phyloP scores from a whole-genome alignment of 2,329 filamentous ascomycete genomes.

The Verruconis gallopava region DNA sequence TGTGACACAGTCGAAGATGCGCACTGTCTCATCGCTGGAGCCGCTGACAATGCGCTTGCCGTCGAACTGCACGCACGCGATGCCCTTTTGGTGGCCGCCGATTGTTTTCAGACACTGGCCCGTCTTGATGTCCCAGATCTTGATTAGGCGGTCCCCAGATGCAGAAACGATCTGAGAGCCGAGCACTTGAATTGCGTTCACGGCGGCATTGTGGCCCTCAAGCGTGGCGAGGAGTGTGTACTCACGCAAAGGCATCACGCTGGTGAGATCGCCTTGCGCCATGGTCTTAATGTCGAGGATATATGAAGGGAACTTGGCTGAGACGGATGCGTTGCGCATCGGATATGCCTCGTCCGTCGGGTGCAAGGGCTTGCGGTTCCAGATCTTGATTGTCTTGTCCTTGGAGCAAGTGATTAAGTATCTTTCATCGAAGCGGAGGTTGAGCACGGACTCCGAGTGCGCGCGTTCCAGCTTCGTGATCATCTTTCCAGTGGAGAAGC shows the following conservation, averaged over 20 bases:
- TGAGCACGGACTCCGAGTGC: slow-evolving; percentile 82
- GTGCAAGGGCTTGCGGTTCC: slow-evolving; percentile 53
- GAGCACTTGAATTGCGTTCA: slow-evolving; percentile 89
- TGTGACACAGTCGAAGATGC: slow-evolving; percentile 80
- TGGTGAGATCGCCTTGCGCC: slow-evolving; percentile 25
- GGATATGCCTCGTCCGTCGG: slow-evolving; percentile 28
- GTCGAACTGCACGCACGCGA: slow-evolving; percentile 95
- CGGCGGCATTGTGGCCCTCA: slow-evolving; percentile 76
- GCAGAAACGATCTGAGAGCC: slow-evolving; percentile 83
- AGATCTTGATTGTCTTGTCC: slow-evolving; percentile 92
- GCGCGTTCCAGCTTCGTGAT: slow-evolving; percentile 64
- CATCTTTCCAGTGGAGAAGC: slow-evolving; percentile 77
- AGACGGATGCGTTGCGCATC: slow-evolving; percentile 22
- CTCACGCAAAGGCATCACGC: slow-evolving; percentile 46
- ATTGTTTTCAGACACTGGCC: slow-evolving; percentile 66
- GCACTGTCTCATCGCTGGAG: slow-evolving; percentile 90
- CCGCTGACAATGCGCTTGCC: slow-evolving; percentile 87
- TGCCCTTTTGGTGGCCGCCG: slow-evolving; percentile 82
- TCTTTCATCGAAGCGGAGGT: slow-evolving; percentile 80
- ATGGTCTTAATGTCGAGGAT: slow-evolving; percentile 37
- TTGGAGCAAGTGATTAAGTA: slow-evolving; percentile 96
- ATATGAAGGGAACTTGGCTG: slow-evolving; percentile 37
- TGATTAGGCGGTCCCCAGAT: slow-evolving; percentile 85
- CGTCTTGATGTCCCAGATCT: slow-evolving; percentile 83
- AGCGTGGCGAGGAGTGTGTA: slow-evolving; percentile 69